Evolutionary conservation across 1,284 basidiomycete genomes (phyloP).

Genomic region (Microbotryum scabiosae): DNA sequence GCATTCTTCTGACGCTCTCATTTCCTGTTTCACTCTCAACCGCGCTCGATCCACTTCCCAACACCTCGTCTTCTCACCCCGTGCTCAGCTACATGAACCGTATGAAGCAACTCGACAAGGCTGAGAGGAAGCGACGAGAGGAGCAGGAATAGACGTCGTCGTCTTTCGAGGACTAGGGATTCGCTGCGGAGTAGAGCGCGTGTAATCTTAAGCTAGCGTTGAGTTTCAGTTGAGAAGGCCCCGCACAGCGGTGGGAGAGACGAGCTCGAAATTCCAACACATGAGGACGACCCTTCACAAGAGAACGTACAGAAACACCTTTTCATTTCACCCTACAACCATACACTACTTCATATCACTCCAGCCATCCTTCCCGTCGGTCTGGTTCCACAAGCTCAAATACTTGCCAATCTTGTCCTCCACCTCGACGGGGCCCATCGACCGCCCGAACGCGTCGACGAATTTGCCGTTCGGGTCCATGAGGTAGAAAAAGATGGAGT

Average conservation of each 20-base stretch:
- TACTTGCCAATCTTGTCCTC: slow-evolving; percentile 47
- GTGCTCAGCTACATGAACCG: slow-evolving; percentile 28
- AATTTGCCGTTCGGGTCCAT: slow-evolving; percentile 95
- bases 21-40: not conserved
- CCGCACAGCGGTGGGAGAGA: too few species aligned
- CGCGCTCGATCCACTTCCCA: not conserved
- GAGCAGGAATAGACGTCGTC: slow-evolving; percentile 6
- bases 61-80: not conserved
- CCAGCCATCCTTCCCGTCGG: slow-evolving; percentile 16
- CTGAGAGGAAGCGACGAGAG: slow-evolving; percentile 4
- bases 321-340: not conserved
- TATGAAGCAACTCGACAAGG: slow-evolving; percentile 29
- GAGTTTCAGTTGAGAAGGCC: too few species aligned
- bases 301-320: too few species aligned
- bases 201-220: too few species aligned
- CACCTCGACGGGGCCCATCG: slow-evolving; percentile 62
- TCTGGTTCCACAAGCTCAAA: slow-evolving; percentile 46
- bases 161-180: too few species aligned
- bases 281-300: too few species aligned
- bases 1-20: not conserved
- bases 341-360: not conserved
- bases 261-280: too few species aligned
- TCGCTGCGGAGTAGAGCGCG: too few species aligned
- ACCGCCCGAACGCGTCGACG: slow-evolving; percentile 93
- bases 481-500: slow-evolving; percentile 67